Evolutionary conservation across 140 eudicot species (phyloP), one percentile per base, ranked within the genome.

Genomic region (Cichorium intybus): DNA sequence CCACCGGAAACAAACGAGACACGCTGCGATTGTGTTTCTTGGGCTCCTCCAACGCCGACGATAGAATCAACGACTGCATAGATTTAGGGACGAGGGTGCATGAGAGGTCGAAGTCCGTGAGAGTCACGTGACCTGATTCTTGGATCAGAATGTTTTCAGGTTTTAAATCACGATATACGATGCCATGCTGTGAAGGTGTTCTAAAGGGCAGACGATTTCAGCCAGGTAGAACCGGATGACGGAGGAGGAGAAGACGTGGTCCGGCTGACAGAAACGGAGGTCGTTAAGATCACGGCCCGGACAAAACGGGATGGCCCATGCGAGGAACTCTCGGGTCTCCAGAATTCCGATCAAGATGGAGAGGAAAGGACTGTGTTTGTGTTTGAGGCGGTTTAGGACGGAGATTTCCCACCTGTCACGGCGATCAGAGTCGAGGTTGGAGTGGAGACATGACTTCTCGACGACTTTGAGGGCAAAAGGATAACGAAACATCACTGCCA

Each of bases 391-490:
- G 63, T 53, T n/a, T 55, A 88, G 85, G 54, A 88, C 76, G 55
- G 87, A 57, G 66, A 82, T 64, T 52, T 88, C 96, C 90, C 86
- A 79, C 41, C 76, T 77, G 41, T 94, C 94, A 45, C 96, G 89
- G 56, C 84, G 84, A 71, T 70, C 79, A n/a, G n/a, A n/a, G n/a
- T n/a, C n/a, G n/a, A n/a, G n/a, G n/a, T n/a, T n/a, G 62, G 84
- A 72, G 68, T 33, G 52, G 72, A 62, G 49, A 17, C 50, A 53
- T 53, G 81, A 69, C 64, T 82, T 88, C 7, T 85, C 87, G 50
- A 85, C 90, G 21, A 85, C 94, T 62, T 88, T 88, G 65, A 88
- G 85, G 64, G 96, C 96, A 47, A 85, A 88, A 7, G 87, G 94
- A 24, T 69, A 58, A n/a, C 5, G 16, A 12, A 29, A 18, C 8